Evolutionary conservation across 192 early-diverging fungal genomes (phyloP).

Genomic region (Entomortierella lignicola): DNA sequence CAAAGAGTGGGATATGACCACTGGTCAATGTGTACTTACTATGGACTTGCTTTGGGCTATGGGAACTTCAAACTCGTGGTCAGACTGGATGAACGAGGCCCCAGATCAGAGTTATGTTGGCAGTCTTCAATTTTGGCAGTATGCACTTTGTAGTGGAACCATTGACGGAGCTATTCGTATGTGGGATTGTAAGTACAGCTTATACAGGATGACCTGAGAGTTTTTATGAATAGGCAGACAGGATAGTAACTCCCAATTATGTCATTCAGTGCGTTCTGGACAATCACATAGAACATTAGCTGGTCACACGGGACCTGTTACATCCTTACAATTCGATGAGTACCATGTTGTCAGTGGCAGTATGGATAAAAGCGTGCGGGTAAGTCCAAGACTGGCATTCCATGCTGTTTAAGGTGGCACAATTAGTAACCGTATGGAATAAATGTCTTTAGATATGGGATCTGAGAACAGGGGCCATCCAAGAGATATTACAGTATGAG

Average conservation of each 20-base stretch:
- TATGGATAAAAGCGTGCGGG: conserved; percentile 71
- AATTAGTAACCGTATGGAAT: no score
- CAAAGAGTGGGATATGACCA: conserved; percentile 81
- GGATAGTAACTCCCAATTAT: background rate
- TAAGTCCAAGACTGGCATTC: conserved; percentile 20
- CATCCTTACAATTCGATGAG: conserved; percentile 75
- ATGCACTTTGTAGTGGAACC: conserved; percentile 81
- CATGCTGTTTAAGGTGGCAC: background rate
- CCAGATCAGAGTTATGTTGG: conserved; percentile 68
- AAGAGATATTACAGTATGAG: conserved; percentile 69
- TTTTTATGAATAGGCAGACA: background rate
- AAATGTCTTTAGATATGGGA: conserved; percentile 72
- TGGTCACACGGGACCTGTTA: conserved; percentile 72
- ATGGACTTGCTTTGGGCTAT: conserved; percentile 81
- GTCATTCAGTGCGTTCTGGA: conserved; percentile 68
- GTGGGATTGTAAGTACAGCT: conserved; percentile 73
- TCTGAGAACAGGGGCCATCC: conserved; percentile 71
- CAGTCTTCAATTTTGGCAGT: conserved; percentile 79
- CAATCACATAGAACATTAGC: conserved; percentile 76
- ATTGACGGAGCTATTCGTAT: conserved; percentile 79
- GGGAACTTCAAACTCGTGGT: conserved; percentile 35
- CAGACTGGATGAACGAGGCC: conserved; percentile 36
- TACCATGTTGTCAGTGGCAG: conserved; percentile 79
- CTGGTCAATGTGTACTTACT: conserved; percentile 70
- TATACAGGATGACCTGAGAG: background rate